phyloP scores from a whole-genome alignment of 345 rosid species.

The Pseudoturritis turrita region DNA sequence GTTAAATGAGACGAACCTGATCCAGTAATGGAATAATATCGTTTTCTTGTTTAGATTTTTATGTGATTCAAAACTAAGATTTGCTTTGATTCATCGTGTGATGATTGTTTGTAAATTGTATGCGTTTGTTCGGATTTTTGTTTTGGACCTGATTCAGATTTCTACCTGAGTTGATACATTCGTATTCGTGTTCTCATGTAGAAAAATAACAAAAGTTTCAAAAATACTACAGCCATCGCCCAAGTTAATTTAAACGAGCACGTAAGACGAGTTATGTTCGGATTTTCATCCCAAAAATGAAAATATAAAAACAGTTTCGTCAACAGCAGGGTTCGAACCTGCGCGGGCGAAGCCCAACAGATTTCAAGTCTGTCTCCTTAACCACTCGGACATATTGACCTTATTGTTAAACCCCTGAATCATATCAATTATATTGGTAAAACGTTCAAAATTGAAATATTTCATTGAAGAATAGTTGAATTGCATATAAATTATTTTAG shows the following conservation, averaged over 20 bases:
- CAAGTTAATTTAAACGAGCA: neutral
- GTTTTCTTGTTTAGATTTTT: slow-evolving; percentile 4
- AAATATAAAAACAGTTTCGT: neutral
- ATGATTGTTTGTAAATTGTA: neutral
- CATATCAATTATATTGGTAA: too few relatives aligned
- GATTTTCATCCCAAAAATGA: neutral
- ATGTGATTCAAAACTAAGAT: neutral
- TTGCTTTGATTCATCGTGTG: neutral
- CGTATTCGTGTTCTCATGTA: neutral
- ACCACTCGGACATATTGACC: slow-evolving; percentile 96
- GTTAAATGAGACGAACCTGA: neutral
- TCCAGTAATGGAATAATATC: neutral
- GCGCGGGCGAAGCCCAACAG: slow-evolving; percentile 83
- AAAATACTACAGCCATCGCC: too few relatives aligned
- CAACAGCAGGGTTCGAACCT: slow-evolving; percentile 92
- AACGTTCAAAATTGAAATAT: too few relatives aligned
- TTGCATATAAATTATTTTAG: too few relatives aligned
- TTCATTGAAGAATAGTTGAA: too few relatives aligned
- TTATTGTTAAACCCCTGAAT: too few relatives aligned
- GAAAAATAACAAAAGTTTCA: neutral
- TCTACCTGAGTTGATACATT: neutral
- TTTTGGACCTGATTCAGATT: neutral
- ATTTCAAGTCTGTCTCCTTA: slow-evolving; percentile 98
- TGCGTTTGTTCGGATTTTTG: neutral
- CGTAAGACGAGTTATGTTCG: neutral